A percentile compares a stretch with the other conserved stretches of the same genome.
phyloP scores from a whole-genome alignment of 2,329 filamentous ascomycete species.

The Cadophora malorum region DNA sequence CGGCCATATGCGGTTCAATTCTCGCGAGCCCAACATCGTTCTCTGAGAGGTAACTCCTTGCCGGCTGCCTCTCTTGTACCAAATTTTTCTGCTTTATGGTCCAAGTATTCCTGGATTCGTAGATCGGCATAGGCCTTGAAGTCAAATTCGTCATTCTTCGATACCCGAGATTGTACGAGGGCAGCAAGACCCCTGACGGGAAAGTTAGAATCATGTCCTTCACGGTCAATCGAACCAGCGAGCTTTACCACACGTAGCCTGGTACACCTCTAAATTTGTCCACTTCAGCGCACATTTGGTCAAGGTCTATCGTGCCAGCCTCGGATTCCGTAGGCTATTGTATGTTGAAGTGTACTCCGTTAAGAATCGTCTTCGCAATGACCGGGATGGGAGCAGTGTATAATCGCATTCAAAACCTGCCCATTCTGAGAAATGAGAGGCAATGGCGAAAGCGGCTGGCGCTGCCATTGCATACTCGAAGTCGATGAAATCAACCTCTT shows the following conservation, averaged over 20 bases:
- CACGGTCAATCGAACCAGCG: neutral
- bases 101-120: constrained; percentile 7
- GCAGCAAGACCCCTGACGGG: constrained; percentile 11
- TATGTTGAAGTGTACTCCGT: constrained; percentile 11
- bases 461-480: constrained; percentile 19
- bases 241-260: constrained; percentile 9
- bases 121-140: constrained; percentile 5
- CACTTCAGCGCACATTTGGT: constrained; percentile 3
- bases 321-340: neutral
- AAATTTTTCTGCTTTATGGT: neutral
- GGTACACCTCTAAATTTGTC: constrained; percentile 7
- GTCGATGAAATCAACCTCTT: constrained; percentile 17
- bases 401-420: constrained; percentile 18
- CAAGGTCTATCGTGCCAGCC: neutral
- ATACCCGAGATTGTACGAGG: constrained; percentile 11
- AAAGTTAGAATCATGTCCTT: neutral
- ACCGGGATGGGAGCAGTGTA: neutral
- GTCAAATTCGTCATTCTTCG: neutral
- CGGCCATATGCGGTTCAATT: neutral
- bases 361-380: constrained; percentile 2
- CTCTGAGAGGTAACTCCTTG: constrained; percentile 5
- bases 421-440: constrained; percentile 20
- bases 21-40: neutral
- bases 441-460: constrained; percentile 16
- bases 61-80: neutral